These are phyloP conservation scores for Capsicum pubescens DNA, from an alignment of 257 asterid species.

Conservation along the genomic window DNA sequence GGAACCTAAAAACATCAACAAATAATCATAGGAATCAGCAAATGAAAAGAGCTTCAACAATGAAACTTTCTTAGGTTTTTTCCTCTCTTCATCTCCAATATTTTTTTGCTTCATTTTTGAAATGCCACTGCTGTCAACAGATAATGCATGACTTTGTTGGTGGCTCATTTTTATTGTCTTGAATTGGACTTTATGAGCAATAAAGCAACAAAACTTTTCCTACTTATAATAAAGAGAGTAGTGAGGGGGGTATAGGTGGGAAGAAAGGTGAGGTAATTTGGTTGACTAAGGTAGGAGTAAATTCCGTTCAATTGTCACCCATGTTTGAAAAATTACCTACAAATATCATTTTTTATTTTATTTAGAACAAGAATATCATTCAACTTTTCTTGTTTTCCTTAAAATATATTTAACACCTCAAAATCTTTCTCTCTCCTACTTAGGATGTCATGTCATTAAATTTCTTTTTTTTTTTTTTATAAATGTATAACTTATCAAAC, in stretches of 20 bases:
- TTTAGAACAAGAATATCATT: no score
- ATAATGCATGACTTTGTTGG: constrained; percentile 22
- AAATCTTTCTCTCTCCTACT: no score
- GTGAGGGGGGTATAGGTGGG: background rate
- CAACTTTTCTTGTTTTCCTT: no score
- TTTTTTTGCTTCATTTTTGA: constrained; percentile 1
- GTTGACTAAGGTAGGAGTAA: background rate
- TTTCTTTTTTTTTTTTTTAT: no score
- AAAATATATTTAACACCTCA: no score
- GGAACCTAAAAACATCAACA: constrained; percentile 76
- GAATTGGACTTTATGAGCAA: constrained; percentile 19
- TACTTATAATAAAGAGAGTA: background rate
- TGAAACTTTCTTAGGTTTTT: constrained; percentile 43
- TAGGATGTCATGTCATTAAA: no score
- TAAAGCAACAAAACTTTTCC: background rate
- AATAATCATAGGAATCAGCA: constrained; percentile 78
- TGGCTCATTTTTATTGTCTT: constrained; percentile 30
- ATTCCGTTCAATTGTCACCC: no score
- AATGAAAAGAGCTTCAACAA: constrained; percentile 63
- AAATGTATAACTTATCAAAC: no score
- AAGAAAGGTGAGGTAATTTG: background rate
- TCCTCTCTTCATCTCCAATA: background rate
- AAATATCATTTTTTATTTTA: no score
- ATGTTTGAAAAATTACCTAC: no score
- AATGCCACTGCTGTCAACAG: constrained; percentile 20